Evolutionary conservation across 805 yeast species (phyloP), one percentile per base, ranked within the genome.

Genomic region (Candida silvicultrix): DNA sequence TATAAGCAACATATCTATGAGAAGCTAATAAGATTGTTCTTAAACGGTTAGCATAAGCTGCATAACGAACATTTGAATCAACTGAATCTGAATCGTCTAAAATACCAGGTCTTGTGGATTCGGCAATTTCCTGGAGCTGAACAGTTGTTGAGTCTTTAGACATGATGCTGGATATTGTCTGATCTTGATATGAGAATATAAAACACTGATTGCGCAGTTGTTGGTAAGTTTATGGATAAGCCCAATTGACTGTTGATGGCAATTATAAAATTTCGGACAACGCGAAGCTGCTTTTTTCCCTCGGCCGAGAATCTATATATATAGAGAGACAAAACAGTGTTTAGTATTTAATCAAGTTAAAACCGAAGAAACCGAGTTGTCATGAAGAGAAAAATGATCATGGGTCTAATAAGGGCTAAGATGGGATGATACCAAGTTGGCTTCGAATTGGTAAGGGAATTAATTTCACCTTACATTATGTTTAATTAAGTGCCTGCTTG

Each of bases 1-100:
- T 85, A 64, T 87, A 86, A 1, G 95, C 95, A 22, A 86, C 87
- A 57, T 86, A 87, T 56, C 95, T 68, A 59, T 84, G 92, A 15
- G 90, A 77, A 6, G 94, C 88, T 43, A 73, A 54, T 41, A 85
- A 69, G 48, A 86, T 81, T 9, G 89, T 84, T 60, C 89, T 70
- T 41, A 84, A 59, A 56, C 95, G 67, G 61, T 81, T 81, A 49
- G 90, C 89, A 62, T 86, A 86, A 9, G 92, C 95, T 5, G 92
- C 88, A 59, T 86, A 86, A 73, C 95, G 79, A 41, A 84, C 60
- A 43, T 60, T 61, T 20, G 76, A 64, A 41, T 75, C 80, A 5
- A 75, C 70, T 32, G 75, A 58, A 45, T 74, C 78, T 19, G 54
- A 42, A 18, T 51, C 25, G 15, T 39, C 47, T 15, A 45, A 38